Conservation (phyloP, 768 basidiomycete genomes). For the Mycena rebaudengoi region DNA sequence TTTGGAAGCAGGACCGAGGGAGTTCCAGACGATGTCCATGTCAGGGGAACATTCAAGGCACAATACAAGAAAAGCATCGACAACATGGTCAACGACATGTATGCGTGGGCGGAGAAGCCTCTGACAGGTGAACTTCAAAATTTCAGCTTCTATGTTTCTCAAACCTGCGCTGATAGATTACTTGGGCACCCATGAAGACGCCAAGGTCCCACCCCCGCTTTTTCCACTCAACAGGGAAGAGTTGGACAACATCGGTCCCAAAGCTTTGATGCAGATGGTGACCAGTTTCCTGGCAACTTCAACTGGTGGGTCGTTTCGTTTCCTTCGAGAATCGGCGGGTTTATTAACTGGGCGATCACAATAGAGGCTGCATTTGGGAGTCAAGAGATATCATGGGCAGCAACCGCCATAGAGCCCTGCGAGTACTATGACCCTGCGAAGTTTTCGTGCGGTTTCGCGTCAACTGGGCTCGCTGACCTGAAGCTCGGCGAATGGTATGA, state of each 20-base stretch:
- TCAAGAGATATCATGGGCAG: constrained; percentile 2
- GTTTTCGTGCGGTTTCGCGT: background rate
- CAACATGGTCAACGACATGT: background rate
- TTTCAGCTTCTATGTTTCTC: background rate
- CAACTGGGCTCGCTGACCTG: background rate
- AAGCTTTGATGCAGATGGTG: background rate
- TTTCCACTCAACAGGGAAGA: background rate
- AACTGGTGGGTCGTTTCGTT: background rate
- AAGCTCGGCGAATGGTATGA: background rate
- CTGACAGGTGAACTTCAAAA: constrained; percentile 1
- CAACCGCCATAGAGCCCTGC: background rate
- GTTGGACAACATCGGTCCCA: background rate
- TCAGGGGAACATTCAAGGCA: background rate
- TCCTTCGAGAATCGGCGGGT: too few species aligned
- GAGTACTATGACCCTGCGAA: constrained; percentile 1
- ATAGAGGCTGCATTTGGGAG: constrained; percentile 2
- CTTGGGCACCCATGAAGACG: background rate
- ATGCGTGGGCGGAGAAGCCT: constrained; percentile 9
- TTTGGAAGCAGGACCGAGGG: background rate
- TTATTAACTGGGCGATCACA: background rate
- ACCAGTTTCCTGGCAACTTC: background rate
- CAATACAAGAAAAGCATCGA: background rate
- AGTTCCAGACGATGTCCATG: background rate
- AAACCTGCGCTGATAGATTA: background rate
- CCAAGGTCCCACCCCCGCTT: background rate